A percentile compares a stretch with the other conserved stretches of the same genome.
phyloP scores from a whole-genome alignment of 805 yeast genomes.

The Saccharomyces paradoxus region DNA sequence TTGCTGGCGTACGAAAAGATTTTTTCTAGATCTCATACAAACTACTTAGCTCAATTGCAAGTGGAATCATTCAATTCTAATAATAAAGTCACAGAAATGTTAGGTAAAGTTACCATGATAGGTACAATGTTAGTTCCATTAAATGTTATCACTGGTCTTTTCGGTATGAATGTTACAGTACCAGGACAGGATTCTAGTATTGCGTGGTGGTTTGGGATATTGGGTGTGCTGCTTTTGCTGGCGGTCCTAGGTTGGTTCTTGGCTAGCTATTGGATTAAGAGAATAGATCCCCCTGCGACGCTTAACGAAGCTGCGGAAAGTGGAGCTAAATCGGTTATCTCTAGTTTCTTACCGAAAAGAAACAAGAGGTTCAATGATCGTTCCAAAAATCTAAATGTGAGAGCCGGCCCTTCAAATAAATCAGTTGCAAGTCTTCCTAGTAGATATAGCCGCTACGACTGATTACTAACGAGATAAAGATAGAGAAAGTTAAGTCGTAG shows the following conservation, averaged over 20 bases:
- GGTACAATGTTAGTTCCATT: conserved; percentile 89
- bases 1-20: conserved; percentile 86
- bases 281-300: conserved; percentile 24
- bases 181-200: conserved; percentile 53
- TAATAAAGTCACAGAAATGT: conserved; percentile 74
- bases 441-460: conserved; percentile 16
- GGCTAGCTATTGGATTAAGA: conserved; percentile 37
- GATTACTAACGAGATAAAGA: conserved; percentile 33
- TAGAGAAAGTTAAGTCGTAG: neutral
- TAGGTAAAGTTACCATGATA: conserved; percentile 79
- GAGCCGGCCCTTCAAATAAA: conserved; percentile 4
- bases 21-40: conserved; percentile 83
- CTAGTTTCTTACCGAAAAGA: conserved; percentile 17
- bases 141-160: conserved; percentile 82
- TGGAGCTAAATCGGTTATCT: conserved; percentile 31
- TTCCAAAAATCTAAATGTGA: neutral
- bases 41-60: conserved; percentile 87
- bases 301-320: conserved; percentile 29
- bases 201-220: conserved; percentile 64
- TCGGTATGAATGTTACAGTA: conserved; percentile 90
- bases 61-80: conserved; percentile 85
- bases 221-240: conserved; percentile 42
- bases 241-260: conserved; percentile 34
- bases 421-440: conserved; percentile 18
- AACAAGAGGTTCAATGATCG: conserved; percentile 2